phyloP scores from a whole-genome alignment of 192 early-diverging fungal species.

The Mortierella alpina region DNA sequence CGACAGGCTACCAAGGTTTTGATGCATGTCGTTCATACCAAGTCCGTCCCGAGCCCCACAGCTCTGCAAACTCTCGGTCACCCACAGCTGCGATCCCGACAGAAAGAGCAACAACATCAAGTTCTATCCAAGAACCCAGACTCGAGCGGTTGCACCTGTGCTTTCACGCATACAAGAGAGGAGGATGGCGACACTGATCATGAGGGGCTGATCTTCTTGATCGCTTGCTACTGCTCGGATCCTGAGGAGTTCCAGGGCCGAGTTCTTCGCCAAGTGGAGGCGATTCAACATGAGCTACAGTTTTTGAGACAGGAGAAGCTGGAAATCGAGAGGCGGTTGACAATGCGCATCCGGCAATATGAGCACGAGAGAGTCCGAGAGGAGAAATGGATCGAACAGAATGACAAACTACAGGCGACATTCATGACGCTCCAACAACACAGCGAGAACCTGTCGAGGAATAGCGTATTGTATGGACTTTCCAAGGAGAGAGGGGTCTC shows the following conservation, averaged over 20 bases:
- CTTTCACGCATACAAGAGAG: background rate
- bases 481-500: no score
- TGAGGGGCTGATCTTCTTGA: slow-evolving; percentile 4
- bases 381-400: slow-evolving; percentile 11
- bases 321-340: slow-evolving; percentile 19
- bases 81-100: background rate
- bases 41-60: slow-evolving; percentile 17
- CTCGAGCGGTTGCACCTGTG: slow-evolving; percentile 10
- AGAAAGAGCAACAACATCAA: background rate
- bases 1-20: slow-evolving; percentile 12
- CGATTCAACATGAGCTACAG: slow-evolving; percentile 18
- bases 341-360: slow-evolving; percentile 8
- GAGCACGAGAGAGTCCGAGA: slow-evolving; percentile 21
- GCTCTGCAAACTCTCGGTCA: background rate
- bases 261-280: slow-evolving; percentile 18
- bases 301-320: slow-evolving; percentile 11
- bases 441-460: background rate
- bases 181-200: background rate
- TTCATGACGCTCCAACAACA: background rate
- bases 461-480: no score
- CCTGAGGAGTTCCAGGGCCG: slow-evolving; percentile 31
- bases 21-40: slow-evolving; percentile 29
- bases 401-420: background rate
- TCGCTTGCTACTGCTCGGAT: slow-evolving; percentile 17
- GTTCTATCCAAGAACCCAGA: background rate